These are phyloP conservation scores for Daldinia sp. DNA, from an alignment of 2,329 filamentous ascomycete genomes.

Conservation along the genomic window DNA sequence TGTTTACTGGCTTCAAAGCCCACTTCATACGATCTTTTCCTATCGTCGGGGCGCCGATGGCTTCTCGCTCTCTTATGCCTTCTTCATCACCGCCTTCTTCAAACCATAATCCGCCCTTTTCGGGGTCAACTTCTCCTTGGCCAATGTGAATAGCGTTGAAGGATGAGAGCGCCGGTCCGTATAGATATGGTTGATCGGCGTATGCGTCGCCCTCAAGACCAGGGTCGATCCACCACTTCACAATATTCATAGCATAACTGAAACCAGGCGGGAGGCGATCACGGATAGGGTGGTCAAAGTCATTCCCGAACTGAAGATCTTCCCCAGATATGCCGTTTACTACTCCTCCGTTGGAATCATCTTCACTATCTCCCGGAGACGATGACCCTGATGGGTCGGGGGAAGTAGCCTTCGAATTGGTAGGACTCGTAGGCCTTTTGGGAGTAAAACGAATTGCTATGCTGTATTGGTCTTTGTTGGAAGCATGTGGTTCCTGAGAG, in stretches of 20 bases:
- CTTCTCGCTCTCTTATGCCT: conserved; percentile 56
- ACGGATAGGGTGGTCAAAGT: conserved; percentile 91
- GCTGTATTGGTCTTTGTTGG: conserved; percentile 80
- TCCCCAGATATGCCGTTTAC: conserved; percentile 66
- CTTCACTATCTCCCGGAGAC: background rate
- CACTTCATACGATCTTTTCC: conserved; percentile 66
- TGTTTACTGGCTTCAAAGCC: conserved; percentile 60
- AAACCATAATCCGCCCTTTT: conserved; percentile 63
- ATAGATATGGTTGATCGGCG: conserved; percentile 84
- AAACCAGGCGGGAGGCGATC: conserved; percentile 88
- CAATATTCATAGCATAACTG: conserved; percentile 81
- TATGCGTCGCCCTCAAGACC: conserved; percentile 90
- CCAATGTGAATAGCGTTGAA: conserved; percentile 82
- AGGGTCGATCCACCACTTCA: conserved; percentile 91
- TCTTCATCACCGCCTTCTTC: conserved; percentile 72
- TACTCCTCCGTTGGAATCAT: conserved; percentile 28
- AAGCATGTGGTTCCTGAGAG: conserved; percentile 69
- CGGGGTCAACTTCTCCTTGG: conserved; percentile 55
- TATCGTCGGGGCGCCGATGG: conserved; percentile 60
- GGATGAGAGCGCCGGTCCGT: conserved; percentile 80
- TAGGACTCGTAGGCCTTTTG: conserved; percentile 53
- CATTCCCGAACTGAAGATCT: conserved; percentile 91
- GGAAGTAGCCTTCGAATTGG: conserved; percentile 23
- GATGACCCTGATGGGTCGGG: conserved; percentile 39
- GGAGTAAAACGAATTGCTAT: conserved; percentile 82